phyloP scores from a whole-genome alignment of 371 early-diverging fungal genomes.

The Mucor circinelloides region DNA sequence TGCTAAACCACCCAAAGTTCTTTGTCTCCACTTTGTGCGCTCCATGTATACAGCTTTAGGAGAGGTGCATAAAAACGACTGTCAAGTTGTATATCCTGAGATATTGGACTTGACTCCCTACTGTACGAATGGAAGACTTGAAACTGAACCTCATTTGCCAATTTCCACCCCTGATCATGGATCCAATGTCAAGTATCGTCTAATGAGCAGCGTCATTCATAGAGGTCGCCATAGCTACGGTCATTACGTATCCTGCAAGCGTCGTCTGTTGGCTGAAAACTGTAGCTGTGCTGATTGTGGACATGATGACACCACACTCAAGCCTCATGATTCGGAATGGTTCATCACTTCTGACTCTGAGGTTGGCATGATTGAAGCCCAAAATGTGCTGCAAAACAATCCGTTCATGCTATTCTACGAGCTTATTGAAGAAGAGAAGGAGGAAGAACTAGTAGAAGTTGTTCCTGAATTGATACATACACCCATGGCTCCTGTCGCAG shows the following conservation, averaged over 20 bases:
- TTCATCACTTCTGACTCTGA: constrained; percentile 81
- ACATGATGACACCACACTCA: neutral
- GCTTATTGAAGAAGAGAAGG: constrained; percentile 5
- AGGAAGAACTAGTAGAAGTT: neutral
- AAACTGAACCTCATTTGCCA: constrained; percentile 46
- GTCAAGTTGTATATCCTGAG: constrained; percentile 74
- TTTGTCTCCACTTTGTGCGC: constrained; percentile 82
- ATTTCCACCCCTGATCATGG: constrained; percentile 26
- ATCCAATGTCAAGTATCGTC: constrained; percentile 49
- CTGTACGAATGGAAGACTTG: constrained; percentile 60
- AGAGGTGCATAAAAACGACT: constrained; percentile 73
- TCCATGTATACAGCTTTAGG: constrained; percentile 65
- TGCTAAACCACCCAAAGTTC: constrained; percentile 41
- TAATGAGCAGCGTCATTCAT: constrained; percentile 82
- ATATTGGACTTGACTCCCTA: constrained; percentile 72
- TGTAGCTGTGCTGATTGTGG: constrained; percentile 27
- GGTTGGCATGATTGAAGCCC: constrained; percentile 63
- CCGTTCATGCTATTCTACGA: constrained; percentile 91
- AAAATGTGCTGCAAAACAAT: constrained; percentile 65
- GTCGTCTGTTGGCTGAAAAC: constrained; percentile 53
- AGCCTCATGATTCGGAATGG: constrained; percentile 27
- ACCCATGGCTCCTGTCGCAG: neutral
- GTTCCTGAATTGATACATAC: neutral
- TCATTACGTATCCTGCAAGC: constrained; percentile 80
- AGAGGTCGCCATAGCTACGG: constrained; percentile 85